phyloP scores from a whole-genome alignment of 225 moss, liverwort and hornwort species.

The Pseudisothecium myosuroides region DNA sequence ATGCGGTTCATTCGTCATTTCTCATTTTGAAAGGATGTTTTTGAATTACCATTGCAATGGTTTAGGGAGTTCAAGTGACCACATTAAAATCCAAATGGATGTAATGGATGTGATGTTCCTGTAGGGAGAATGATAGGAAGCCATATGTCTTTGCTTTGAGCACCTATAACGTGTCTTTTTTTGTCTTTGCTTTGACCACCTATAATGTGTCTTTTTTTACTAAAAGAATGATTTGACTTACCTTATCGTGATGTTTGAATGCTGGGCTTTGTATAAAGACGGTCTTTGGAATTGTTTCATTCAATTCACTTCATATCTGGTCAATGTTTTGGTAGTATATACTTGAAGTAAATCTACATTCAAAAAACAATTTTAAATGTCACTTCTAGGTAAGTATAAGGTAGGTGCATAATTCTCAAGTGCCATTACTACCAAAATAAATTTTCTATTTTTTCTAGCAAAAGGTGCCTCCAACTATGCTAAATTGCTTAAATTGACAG shows the following conservation, averaged over 20 bases:
- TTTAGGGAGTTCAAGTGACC: neutral
- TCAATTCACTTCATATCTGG: neutral
- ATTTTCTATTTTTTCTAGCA: no score
- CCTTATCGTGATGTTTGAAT: neutral
- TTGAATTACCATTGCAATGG: neutral
- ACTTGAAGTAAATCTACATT: no score
- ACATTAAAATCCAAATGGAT: neutral
- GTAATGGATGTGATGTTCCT: rapidly evolving
- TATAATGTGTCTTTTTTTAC: neutral
- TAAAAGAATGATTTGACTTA: no score
- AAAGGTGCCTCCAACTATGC: no score
- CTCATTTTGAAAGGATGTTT: rapidly evolving
- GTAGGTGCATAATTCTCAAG: no score
- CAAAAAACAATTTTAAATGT: neutral
- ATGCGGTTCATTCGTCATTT: no score
- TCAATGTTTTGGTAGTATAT: neutral
- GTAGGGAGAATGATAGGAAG: rapidly evolving
- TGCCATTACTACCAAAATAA: no score
- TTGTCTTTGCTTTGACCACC: neutral
- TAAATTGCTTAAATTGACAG: no score
- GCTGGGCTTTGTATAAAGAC: rapidly evolving
- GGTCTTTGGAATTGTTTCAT: neutral
- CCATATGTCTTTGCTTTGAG: neutral
- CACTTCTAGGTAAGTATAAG: neutral
- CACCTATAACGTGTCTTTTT: neutral